Percentiles rank a stretch among this genome's conserved stretches.
Evolutionary conservation across 2,329 filamentous ascomycete species (phyloP).

Genomic region (Fusarium irregulare): DNA sequence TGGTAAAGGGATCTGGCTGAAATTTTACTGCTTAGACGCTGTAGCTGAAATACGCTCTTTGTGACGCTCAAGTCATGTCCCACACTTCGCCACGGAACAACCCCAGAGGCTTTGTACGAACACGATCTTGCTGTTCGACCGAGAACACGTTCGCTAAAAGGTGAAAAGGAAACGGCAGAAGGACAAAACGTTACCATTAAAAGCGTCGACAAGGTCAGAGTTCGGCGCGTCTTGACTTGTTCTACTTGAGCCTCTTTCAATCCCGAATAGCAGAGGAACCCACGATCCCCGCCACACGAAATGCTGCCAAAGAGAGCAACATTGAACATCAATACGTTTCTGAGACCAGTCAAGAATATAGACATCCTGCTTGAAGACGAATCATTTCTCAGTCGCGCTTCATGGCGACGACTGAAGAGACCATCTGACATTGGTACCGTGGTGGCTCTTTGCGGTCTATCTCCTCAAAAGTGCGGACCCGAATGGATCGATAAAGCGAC

Average conservation of each 20-base stretch:
- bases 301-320: constrained; percentile 38
- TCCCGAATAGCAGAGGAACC: background rate
- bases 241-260: background rate
- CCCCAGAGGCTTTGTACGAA: constrained; percentile 45
- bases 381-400: constrained; percentile 28
- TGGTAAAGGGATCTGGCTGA: constrained; percentile 47
- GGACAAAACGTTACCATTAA: constrained; percentile 39
- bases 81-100: constrained; percentile 48
- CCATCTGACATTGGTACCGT: background rate
- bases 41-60: constrained; percentile 42
- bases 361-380: constrained; percentile 47
- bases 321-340: constrained; percentile 45
- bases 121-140: constrained; percentile 39
- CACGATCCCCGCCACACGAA: background rate
- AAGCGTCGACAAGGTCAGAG: constrained; percentile 7
- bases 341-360: constrained; percentile 42
- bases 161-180: constrained; percentile 50
- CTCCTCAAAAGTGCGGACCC: constrained; percentile 7
- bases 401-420: constrained; percentile 24
- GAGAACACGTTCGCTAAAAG: constrained; percentile 45
- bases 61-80: constrained; percentile 48
- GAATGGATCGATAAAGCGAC: constrained; percentile 39
- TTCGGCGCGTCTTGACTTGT: constrained; percentile 48
- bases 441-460: background rate
- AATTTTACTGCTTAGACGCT: constrained; percentile 28